Conservation (phyloP, 371 early-diverging fungal genomes). For the Lichtheimia hyalospora region DNA sequence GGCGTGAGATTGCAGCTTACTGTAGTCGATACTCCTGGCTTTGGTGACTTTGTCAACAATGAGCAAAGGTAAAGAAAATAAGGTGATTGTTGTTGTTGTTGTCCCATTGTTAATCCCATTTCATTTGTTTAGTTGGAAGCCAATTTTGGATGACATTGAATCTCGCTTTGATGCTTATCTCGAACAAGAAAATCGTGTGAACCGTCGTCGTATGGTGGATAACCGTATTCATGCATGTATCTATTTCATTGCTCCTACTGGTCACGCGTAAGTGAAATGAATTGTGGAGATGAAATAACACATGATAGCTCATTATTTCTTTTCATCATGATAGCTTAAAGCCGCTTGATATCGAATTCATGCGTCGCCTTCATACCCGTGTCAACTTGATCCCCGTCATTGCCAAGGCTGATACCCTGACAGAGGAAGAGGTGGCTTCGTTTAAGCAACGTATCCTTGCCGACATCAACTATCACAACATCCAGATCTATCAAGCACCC, state of each 20-base stretch:
- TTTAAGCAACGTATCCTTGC: conserved; percentile 94
- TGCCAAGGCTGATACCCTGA: conserved; percentile 97
- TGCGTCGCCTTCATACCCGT: conserved; percentile 89
- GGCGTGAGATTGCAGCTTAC: conserved; percentile 93
- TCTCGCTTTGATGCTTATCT: conserved; percentile 93
- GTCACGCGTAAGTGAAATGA: conserved; percentile 66
- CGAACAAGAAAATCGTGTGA: conserved; percentile 90
- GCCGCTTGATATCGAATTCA: conserved; percentile 94
- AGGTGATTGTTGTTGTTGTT: too few relatives aligned
- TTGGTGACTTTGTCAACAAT: conserved; percentile 96
- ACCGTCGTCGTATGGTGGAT: conserved; percentile 87
- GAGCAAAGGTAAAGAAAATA: conserved; percentile 73
- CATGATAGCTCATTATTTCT: too few relatives aligned
- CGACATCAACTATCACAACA: conserved; percentile 91
- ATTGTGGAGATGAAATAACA: too few relatives aligned
- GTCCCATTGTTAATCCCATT: neutral
- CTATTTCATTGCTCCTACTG: conserved; percentile 97
- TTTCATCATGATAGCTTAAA: conserved; percentile 75
- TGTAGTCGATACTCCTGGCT: conserved; percentile 94
- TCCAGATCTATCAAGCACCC: conserved; percentile 92
- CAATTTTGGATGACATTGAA: conserved; percentile 95
- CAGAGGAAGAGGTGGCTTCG: conserved; percentile 88
- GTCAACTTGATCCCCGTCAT: conserved; percentile 99
- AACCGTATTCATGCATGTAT: conserved; percentile 96
- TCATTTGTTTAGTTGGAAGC: conserved; percentile 75